These are phyloP conservation scores for Porcisia hertigi DNA, from an alignment of 208 protist genomes.

Conservation along the genomic window DNA sequence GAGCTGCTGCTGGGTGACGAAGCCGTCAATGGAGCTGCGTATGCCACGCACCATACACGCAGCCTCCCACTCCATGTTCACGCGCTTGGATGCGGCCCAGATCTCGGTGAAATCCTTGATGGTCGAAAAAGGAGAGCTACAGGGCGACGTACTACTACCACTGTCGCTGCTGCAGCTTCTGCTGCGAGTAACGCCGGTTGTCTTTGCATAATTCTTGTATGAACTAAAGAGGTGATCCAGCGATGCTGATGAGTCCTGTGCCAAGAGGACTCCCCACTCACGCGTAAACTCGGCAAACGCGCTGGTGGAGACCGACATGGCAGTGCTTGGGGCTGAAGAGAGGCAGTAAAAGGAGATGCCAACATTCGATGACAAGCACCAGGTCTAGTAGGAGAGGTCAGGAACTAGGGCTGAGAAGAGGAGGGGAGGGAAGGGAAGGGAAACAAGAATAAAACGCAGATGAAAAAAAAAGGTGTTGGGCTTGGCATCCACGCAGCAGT, in stretches of 20 bases:
- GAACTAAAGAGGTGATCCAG: conserved; percentile 19
- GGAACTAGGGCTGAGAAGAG: neutral
- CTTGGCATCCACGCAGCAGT: neutral
- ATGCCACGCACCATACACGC: conserved; percentile 34
- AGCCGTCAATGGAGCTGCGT: conserved; percentile 15
- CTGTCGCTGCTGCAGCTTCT: neutral
- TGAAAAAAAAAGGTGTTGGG: neutral
- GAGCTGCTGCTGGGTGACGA: conserved; percentile 15
- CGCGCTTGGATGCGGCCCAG: conserved; percentile 27
- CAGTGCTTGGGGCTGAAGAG: neutral
- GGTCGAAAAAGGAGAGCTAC: neutral
- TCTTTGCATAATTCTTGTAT: neutral
- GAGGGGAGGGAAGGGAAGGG: neutral
- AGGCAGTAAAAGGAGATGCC: neutral
- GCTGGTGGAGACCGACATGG: conserved; percentile 2
- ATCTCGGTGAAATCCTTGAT: conserved; percentile 32
- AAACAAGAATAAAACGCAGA: neutral
- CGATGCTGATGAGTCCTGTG: conserved; percentile 12
- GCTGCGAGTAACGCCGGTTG: neutral
- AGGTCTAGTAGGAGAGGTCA: neutral
- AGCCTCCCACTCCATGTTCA: conserved; percentile 26
- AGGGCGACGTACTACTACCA: neutral
- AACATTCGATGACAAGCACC: neutral
- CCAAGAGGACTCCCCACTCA: conserved; percentile 21
- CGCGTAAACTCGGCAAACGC: conserved; percentile 20